Percentiles rank a stretch among this genome's conserved stretches.
phyloP scores from a whole-genome alignment of 1,139 yeast genomes.

The Chernovozyma aurita region DNA sequence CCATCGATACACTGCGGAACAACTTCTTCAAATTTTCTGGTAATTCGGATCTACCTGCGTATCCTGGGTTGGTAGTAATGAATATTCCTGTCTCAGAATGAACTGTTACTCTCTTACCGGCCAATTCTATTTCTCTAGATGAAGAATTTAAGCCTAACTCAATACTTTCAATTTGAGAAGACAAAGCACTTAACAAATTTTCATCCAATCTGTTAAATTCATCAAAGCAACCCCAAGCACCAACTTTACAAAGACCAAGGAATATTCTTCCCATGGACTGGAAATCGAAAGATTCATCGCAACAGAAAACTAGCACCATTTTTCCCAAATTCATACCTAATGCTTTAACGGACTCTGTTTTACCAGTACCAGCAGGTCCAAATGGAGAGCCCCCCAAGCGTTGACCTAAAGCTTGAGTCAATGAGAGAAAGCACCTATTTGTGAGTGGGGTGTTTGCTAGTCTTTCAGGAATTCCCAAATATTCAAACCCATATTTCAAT shows the following conservation, averaged over 20 bases:
- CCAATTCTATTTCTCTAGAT: slow-evolving; percentile 35
- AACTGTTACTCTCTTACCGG: slow-evolving; percentile 43
- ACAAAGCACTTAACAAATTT: slow-evolving; percentile 74
- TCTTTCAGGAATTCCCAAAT: slow-evolving; percentile 70
- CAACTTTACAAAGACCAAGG: slow-evolving; percentile 78
- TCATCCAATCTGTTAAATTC: slow-evolving; percentile 84
- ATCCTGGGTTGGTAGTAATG: slow-evolving; percentile 89
- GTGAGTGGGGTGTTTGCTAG: slow-evolving; percentile 77
- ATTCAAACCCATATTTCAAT: slow-evolving; percentile 75
- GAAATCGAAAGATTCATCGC: slow-evolving; percentile 87
- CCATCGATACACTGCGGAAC: slow-evolving; percentile 75
- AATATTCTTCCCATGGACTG: slow-evolving; percentile 76
- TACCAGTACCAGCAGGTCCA: slow-evolving; percentile 99
- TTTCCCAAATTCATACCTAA: slow-evolving; percentile 77
- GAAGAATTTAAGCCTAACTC: slow-evolving; percentile 45
- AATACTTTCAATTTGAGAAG: slow-evolving; percentile 74
- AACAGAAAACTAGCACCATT: slow-evolving; percentile 80
- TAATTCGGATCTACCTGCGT: slow-evolving; percentile 73
- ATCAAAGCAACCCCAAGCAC: slow-evolving; percentile 96
- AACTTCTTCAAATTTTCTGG: slow-evolving; percentile 85
- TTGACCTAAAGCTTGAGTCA: slow-evolving; percentile 73
- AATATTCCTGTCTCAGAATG: slow-evolving; percentile 65
- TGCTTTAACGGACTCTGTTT: slow-evolving; percentile 87
- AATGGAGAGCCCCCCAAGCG: slow-evolving; percentile 85
- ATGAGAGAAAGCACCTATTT: slow-evolving; percentile 57